These are phyloP conservation scores for Colletotrichum sp. DNA, from an alignment of 2,329 filamentous ascomycete species.

Conservation along the genomic window DNA sequence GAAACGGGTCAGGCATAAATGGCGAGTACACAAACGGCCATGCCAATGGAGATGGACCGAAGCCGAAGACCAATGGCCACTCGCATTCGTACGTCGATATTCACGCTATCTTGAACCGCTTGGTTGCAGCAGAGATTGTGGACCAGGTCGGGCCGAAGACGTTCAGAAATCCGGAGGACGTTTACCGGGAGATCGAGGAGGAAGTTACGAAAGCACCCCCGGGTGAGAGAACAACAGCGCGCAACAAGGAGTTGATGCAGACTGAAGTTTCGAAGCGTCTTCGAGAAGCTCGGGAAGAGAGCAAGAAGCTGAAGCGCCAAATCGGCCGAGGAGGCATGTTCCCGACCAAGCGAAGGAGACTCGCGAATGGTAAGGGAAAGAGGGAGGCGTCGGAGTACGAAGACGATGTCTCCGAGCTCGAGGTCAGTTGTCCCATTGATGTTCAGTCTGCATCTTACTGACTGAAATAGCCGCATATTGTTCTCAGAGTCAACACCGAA, in stretches of 20 bases:
- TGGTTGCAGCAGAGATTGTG: conserved; percentile 71
- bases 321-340: conserved; percentile 47
- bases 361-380: conserved; percentile 51
- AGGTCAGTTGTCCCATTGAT: conserved; percentile 48
- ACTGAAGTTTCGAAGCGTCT: conserved; percentile 60
- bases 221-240: conserved; percentile 50
- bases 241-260: conserved; percentile 69
- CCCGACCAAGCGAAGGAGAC: conserved; percentile 57
- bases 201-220: conserved; percentile 58
- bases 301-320: conserved; percentile 56
- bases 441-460: conserved; percentile 24
- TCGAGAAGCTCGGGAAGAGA: conserved; percentile 57
- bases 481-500: conserved; percentile 83
- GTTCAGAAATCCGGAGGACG: conserved; percentile 66
- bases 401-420: conserved; percentile 52
- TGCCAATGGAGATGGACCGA: conserved; percentile 32
- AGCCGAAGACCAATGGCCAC: conserved; percentile 38
- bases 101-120: conserved; percentile 54
- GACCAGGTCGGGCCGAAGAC: conserved; percentile 64
- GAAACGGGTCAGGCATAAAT: background rate
- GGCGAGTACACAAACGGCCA: conserved; percentile 30
- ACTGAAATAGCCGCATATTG: conserved; percentile 65
- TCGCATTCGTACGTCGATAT: conserved; percentile 51
- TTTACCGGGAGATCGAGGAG: conserved; percentile 65
- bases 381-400: conserved; percentile 37